Percentiles rank a stretch among this genome's conserved stretches.
These are phyloP conservation scores for Dendrothele bispora DNA, from an alignment of 768 basidiomycete species.

Conservation along the genomic window DNA sequence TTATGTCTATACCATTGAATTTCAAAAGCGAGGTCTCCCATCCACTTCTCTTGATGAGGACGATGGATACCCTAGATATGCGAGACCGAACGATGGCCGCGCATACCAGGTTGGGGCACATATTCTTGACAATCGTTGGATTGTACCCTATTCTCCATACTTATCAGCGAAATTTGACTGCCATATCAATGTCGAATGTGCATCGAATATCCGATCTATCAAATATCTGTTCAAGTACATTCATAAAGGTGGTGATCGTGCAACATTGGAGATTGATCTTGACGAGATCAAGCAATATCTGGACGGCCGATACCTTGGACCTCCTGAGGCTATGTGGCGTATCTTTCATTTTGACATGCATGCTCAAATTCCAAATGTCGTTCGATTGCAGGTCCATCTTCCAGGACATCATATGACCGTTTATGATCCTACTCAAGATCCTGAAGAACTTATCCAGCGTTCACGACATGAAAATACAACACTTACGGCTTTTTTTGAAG, in stretches of 20 bases:
- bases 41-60: constrained; percentile 39
- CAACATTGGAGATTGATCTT: constrained; percentile 29
- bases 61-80: constrained; percentile 41
- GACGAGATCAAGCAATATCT: constrained; percentile 38
- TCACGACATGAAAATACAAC: constrained; percentile 23
- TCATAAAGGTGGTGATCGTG: constrained; percentile 47
- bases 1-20: constrained; percentile 53
- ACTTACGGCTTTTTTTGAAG: constrained; percentile 30
- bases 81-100: constrained; percentile 31
- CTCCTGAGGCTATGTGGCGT: constrained; percentile 30
- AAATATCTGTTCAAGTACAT: constrained; percentile 53
- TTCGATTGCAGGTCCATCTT: constrained; percentile 32
- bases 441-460: constrained; percentile 19
- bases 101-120: constrained; percentile 19
- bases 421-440: constrained; percentile 32
- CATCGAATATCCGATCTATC: constrained; percentile 33
- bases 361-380: constrained; percentile 30
- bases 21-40: constrained; percentile 57
- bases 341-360: constrained; percentile 31
- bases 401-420: constrained; percentile 32
- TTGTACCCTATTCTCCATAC: constrained; percentile 41
- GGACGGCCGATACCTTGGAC: constrained; percentile 36
- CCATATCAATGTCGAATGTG: constrained; percentile 53
- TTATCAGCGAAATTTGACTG: constrained; percentile 37
- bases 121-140: constrained; percentile 35